phyloP scores from a whole-genome alignment of 2,329 filamentous ascomycete genomes.

The Myriosclerotinia curreyana region DNA sequence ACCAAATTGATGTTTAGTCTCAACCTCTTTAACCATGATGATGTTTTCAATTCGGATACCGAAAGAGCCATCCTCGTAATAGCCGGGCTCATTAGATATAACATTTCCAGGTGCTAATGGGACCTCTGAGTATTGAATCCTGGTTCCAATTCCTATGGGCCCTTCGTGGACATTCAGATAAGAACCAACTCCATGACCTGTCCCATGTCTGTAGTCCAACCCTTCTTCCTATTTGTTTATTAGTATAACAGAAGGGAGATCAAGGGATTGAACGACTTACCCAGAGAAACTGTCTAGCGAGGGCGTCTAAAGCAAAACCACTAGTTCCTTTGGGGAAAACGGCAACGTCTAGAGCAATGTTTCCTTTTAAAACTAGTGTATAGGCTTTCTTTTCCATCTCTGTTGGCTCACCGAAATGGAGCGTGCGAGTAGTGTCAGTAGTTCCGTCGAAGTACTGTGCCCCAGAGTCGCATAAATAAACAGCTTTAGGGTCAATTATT shows the following conservation, averaged over 20 bases:
- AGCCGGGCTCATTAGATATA: constrained; percentile 92
- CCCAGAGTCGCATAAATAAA: constrained; percentile 96
- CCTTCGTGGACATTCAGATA: constrained; percentile 97
- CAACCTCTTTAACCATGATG: constrained; percentile 82
- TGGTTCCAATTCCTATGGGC: constrained; percentile 90
- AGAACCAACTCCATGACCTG: constrained; percentile 91
- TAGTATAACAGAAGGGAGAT: constrained; percentile 17
- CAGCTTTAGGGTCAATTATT: constrained; percentile 74
- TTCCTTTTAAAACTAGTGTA: constrained; percentile 90
- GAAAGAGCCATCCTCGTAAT: constrained; percentile 93
- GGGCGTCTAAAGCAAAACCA: constrained; percentile 82
- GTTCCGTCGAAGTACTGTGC: constrained; percentile 96
- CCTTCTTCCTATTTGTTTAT: constrained; percentile 57
- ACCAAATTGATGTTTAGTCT: constrained; percentile 83
- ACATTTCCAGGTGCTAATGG: constrained; percentile 89
- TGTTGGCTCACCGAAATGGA: constrained; percentile 85
- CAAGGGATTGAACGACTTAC: constrained; percentile 45
- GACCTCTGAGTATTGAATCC: constrained; percentile 88
- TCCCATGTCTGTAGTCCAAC: constrained; percentile 93
- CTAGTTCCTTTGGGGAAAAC: constrained; percentile 94
- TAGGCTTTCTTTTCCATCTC: constrained; percentile 84
- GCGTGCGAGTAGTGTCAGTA: constrained; percentile 89
- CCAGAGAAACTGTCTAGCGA: constrained; percentile 92
- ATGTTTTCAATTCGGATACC: constrained; percentile 97
- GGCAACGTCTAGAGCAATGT: constrained; percentile 82